Evolutionary conservation across 1,139 yeast species (phyloP), one percentile per base, ranked within the genome.

Genomic region (Lodderomyces oxycetoniae): DNA sequence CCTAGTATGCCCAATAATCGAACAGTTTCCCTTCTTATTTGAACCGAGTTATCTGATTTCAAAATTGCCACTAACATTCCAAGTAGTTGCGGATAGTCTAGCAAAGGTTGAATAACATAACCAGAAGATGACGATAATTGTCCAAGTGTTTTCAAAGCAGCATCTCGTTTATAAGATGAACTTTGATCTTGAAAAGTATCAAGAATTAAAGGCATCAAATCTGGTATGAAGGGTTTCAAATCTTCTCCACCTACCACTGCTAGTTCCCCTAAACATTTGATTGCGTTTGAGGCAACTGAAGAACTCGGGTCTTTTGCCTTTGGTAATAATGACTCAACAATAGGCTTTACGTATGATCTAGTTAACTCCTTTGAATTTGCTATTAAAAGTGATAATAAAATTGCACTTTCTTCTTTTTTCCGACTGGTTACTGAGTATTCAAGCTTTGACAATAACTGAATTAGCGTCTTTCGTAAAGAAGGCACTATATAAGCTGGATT

Each of bases 401-500:
- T 71, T 0, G 96, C 94, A 43, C 89, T 81, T 53, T 89, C 96
- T 55, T 91, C 98, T 49, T 83, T 85, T 45, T 79, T 83, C 17
- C 94, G 66, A 17, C 89, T 69, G 11, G 80, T 75, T 5, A 76
- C 70, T 3, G 96, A 84, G 55, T 80, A 88, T 46, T 88, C 94
- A 33, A 93, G 63, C 45, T 87, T 84, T 0, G 96, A 86, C 33
- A 93, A 59, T 13, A 89, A 66, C 55, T 91, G 96, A 34, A 93
- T 79, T 41, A 93, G 62, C 0, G 93, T 79, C 51, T 87, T 89
- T 46, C 98, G 67, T 37, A 93, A 65, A 1, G 95, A 84, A 0
- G 99, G 98, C 17, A 89, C 91, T 42, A 91, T 87, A 55, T 87
- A 89, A 0, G 98, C 97, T 1, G 99, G 97, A 49, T 93, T 93